Evolutionary conservation across 805 yeast species (phyloP), one percentile per base, ranked within the genome.

Genomic region (Suhomyces sp.): DNA sequence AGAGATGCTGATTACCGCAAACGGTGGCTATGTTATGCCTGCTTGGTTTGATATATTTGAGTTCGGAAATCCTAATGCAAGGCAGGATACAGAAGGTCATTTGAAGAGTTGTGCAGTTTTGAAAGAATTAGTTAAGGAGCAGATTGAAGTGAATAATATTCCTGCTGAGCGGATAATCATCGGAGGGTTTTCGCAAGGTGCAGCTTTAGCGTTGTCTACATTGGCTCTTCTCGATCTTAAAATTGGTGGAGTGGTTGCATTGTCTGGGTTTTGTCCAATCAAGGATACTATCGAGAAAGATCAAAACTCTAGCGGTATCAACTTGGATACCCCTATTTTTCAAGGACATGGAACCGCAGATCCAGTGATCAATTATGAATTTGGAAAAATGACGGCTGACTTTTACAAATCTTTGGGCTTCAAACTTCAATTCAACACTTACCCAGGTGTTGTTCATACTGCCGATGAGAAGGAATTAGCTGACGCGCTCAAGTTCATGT

Each of bases 141-240:
- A 86, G 58, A 72, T 80, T 13, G 80, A 79, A 7, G 60, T 61
- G 6, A 54, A 66, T 49, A 83, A 86, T 8, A 79, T 88, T 35
- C 77, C 81, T 4, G 74, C 87, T 0, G 83, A 82, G 15, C 81
- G 87, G 50, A 87, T 94, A 46, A 74, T 94, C n/a, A 74, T 94
- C 53, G 98, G 98, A 35, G 99, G 99, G 0, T 94, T 94, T 66
- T 87, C 96, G 4, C 99, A 94, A 71, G 99, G 99, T 51, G 96
- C 90, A 47, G 91, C 96, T 1, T 55, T 93, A 9, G 72, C 94
- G 1, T 72, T 88, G 54, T 90, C 88, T 2, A 66, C 86, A 13
- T 75, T 82, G 22, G 74, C 85, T 0, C 68, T 79, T 9, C 66
- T 78, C 31, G 84, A 84, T 17, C 65, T 72, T 52, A 87, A 87